Percentiles rank a stretch among this genome's conserved stretches.
Conservation (phyloP, 2,329 filamentous ascomycete genomes). For the Apiospora kogelbergensis region DNA sequence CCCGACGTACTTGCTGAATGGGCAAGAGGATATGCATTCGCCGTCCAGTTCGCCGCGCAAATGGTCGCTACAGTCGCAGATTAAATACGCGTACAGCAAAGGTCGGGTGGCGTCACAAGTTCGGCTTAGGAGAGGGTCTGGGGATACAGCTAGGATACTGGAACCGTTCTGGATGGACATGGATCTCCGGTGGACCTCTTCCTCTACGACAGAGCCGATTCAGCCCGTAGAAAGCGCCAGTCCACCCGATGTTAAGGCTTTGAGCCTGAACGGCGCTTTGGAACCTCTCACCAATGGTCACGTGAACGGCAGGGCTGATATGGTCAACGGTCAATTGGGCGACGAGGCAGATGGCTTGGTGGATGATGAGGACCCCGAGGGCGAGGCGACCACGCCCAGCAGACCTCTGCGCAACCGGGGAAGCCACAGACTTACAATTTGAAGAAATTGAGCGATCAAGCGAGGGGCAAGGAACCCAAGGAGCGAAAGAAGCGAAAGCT, state of each 20-base stretch:
- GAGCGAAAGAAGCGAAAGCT: conserved; percentile 40
- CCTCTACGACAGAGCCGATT: neutral
- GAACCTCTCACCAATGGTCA: conserved; percentile 33
- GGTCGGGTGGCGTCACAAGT: conserved; percentile 26
- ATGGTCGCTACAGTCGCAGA: conserved; percentile 28
- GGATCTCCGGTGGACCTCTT: conserved; percentile 32
- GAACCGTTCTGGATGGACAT: conserved; percentile 30
- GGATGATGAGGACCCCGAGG: conserved; percentile 39
- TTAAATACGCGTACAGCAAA: conserved; percentile 30
- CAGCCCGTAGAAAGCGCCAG: conserved; percentile 21
- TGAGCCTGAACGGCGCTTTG: conserved; percentile 36
- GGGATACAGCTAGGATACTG: conserved; percentile 18
- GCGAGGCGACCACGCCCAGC: conserved; percentile 51
- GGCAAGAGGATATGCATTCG: conserved; percentile 25
- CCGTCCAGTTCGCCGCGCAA: conserved; percentile 23
- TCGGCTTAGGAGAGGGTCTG: conserved; percentile 25
- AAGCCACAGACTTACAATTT: conserved; percentile 57
- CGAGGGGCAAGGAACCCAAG: conserved; percentile 50
- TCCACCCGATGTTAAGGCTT: conserved; percentile 44
- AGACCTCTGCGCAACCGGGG: conserved; percentile 49
- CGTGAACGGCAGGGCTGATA: conserved; percentile 29
- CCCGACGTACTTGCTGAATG: conserved; percentile 41
- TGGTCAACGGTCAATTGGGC: conserved; percentile 22
- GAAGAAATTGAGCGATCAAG: conserved; percentile 58
- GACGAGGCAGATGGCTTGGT: conserved; percentile 23